Base-by-base conservation (phyloP, 805 yeast genomes). In the Kodamaea sagamina region DNA sequence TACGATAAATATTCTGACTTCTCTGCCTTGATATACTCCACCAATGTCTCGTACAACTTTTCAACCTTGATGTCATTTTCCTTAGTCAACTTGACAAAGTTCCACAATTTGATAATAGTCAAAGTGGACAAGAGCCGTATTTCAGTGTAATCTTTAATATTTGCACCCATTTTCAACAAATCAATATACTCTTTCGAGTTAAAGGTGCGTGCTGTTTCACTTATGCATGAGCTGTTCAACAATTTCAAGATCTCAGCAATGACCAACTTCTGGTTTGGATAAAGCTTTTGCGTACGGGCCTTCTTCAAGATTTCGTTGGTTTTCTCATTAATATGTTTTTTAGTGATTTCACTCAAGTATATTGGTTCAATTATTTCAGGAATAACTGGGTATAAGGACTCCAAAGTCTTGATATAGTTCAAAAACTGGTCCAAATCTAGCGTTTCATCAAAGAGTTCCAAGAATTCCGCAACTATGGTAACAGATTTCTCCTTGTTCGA, bases 61-160 rank as follows among this genome's bases (percentile, higher is more conserved):
- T 21, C 24, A 6, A 21, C 24, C 6, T 6, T 6, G 8, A 21
- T 8, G 8, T 21, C 29, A 21, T 21, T 21, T 8, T 36, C 41
- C 15, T 31, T 42, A 15, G 36, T 25, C 25, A 68, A 57, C 32
- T 72, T 66, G 0, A 76, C 59, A 43, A 74, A 68, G 39, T 74
- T 72, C 86, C 86, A 81, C 2, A 79, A 59, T 55, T 82, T 82
- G 5, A 79, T 61, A n/a, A 79, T 52, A 3, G 75, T 74, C 28
- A 80, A 53, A 0, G 75, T 66, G 0, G 81, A 62, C 9, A 70
- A 53, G 6, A 68, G 40, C 39, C 60, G 60, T n/a, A 65, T 49
- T 15, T 57, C 54, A 0, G 43, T 10, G 13, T 34, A 26, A 4
- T 45, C 45, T 18, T 50, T 50, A 5, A 51, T 31, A 4, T 42